A percentile compares a stretch with the other conserved stretches of the same genome.
Evolutionary conservation across 345 rosid species (phyloP).

Genomic region (Mercurialis annua): DNA sequence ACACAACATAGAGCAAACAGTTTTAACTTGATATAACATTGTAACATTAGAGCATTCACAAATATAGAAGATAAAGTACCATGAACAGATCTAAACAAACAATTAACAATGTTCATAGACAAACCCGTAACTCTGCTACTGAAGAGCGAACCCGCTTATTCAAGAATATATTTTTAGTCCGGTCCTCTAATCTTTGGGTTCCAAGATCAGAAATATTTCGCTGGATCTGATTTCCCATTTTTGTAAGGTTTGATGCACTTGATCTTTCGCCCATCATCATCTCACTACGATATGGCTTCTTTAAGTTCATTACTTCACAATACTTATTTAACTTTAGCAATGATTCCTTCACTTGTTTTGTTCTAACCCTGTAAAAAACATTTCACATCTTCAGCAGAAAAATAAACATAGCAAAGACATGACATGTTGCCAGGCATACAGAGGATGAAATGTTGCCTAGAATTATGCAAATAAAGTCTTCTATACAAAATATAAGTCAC

Average conservation of each 20-base stretch:
- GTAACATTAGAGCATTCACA: not conserved
- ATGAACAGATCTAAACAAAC: not conserved
- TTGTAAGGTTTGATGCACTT: constrained; percentile 35
- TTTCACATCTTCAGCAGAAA: constrained; percentile 12
- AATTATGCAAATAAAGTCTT: constrained; percentile 7
- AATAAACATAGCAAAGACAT: constrained; percentile 2
- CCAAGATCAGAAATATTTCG: constrained; percentile 40
- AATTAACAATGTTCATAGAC: constrained; percentile 18
- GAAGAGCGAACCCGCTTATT: constrained; percentile 53
- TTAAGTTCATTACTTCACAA: constrained; percentile 31
- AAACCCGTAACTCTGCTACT: constrained; percentile 49
- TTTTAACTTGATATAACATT: not conserved
- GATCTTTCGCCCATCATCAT: constrained; percentile 37
- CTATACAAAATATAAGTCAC: constrained; percentile 5
- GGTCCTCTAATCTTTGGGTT: constrained; percentile 49
- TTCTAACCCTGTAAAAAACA: constrained; percentile 39
- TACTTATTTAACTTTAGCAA: constrained; percentile 36
- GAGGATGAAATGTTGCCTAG: not conserved
- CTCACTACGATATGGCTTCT: constrained; percentile 46
- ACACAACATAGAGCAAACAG: not conserved
- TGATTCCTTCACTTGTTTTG: constrained; percentile 34
- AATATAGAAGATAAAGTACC: not conserved
- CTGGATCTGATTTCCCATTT: constrained; percentile 39
- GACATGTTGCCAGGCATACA: constrained; percentile 6
- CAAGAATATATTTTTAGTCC: constrained; percentile 42